Conservation (phyloP, 257 asterid genomes). For the Plantago ovata region DNA sequence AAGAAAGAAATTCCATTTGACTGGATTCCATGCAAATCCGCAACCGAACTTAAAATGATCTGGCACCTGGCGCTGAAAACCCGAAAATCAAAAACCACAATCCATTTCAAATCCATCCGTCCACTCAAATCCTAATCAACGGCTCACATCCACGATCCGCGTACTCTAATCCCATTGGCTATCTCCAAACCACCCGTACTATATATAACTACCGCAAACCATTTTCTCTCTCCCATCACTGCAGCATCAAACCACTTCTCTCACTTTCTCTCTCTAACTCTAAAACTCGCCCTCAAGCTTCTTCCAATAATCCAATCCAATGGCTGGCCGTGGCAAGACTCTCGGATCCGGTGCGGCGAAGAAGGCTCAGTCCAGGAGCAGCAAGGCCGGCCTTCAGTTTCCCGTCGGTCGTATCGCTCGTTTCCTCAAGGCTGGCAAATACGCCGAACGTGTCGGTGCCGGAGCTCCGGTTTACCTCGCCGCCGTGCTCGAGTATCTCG, state of each 20-base stretch:
- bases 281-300: background rate
- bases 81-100: background rate
- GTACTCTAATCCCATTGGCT: background rate
- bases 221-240: background rate
- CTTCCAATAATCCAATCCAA: background rate
- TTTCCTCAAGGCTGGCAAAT: slow-evolving; percentile 55
- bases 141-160: slow-evolving; percentile 12
- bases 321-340: slow-evolving; percentile 41
- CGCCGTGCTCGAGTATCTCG: slow-evolving; percentile 18
- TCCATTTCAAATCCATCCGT: slow-evolving; percentile 13
- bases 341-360: slow-evolving; percentile 48
- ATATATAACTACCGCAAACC: background rate
- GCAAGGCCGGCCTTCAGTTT: slow-evolving; percentile 51
- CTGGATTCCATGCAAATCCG: too few relatives aligned
- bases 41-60: too few relatives aligned
- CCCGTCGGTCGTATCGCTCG: slow-evolving; percentile 33
- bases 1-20: too few relatives aligned
- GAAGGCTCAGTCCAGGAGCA: slow-evolving; percentile 47
- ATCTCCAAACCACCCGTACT: background rate
- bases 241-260: background rate
- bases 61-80: background rate
- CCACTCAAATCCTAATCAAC: slow-evolving; percentile 10
- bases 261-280: background rate
- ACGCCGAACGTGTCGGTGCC: slow-evolving; percentile 37
- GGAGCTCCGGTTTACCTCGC: slow-evolving; percentile 14